Evolutionary conservation across 495 filamentous ascomycete genomes (phyloP), one percentile per base, ranked within the genome.

Genomic region (Lindgomyces ingoldianus): DNA sequence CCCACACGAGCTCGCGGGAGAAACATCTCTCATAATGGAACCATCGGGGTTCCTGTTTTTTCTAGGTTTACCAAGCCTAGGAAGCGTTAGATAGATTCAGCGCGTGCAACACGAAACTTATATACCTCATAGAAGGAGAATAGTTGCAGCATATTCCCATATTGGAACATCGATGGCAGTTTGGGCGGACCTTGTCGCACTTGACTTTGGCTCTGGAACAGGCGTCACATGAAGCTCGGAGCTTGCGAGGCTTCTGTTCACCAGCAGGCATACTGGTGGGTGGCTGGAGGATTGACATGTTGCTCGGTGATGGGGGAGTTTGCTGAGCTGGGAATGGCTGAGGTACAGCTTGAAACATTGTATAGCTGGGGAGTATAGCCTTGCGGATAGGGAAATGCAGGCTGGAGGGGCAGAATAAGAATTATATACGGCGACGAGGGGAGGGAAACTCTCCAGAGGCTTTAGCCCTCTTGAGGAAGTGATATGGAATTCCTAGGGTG

Each of bases 131-230:
- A 19, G 67, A 70, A 1, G 61, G 67, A 10, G 67, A 70, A 57
- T 70, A 70, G 57, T 70, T 70, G 62, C 67, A 70, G 57, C 67
- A 70, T 22, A 70, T 70, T n/a, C 62, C 57, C 67, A 70, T 70
- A 33, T 70, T 70, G 14, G 61, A 62, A 33, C 67, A 70, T 12
- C 67, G 56, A 49, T 70, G 67, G 57, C 67, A 70, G n/a, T 62
- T 70, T 16, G 67, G 67, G 4, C 67, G 33, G 10, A 70, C 67
- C 33, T 70, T 69, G 57, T 64, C 66, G 49, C 61, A 69, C 60
- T 69, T 68, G 54, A 64, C 62, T 29, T 70, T 70, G 1, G 67
- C 67, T 3, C 67, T 62, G 2, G 67, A 70, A 57, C 67, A 70
- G 26, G 67, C 67, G 25, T 70, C 67, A 41, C 67, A 70, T 14